Percentiles rank a stretch among this genome's conserved stretches.
These are phyloP conservation scores for Pythium sukuiense DNA, from an alignment of 352 stramenopile genomes.

Conservation along the genomic window DNA sequence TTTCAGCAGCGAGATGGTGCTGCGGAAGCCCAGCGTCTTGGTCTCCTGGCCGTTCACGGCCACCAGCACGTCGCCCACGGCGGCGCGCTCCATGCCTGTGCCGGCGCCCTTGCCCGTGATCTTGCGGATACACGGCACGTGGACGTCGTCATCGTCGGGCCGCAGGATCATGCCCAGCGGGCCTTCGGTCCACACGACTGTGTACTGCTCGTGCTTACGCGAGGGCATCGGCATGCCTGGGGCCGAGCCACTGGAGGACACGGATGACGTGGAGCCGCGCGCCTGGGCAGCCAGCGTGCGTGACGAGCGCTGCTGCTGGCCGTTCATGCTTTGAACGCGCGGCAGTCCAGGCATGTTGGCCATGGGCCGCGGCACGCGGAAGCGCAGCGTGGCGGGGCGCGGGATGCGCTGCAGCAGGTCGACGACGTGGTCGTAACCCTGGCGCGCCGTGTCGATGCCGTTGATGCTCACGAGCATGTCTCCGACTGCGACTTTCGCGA, in stretches of 20 bases:
- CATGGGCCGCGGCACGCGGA: constrained; percentile 70
- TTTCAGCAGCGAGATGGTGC: constrained; percentile 85
- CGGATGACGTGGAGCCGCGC: constrained; percentile 36
- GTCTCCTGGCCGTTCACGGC: constrained; percentile 86
- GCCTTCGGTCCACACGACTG: constrained; percentile 83
- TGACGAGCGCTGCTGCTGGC: constrained; percentile 13
- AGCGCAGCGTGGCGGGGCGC: constrained; percentile 76
- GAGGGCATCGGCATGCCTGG: constrained; percentile 30
- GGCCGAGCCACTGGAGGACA: constrained; percentile 39
- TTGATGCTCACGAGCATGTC: constrained; percentile 92
- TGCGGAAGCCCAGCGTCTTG: constrained; percentile 81
- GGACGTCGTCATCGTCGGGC: constrained; percentile 83
- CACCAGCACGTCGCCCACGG: constrained; percentile 78
- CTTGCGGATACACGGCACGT: constrained; percentile 87
- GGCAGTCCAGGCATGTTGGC: background rate
- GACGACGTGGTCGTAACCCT: constrained; percentile 84
- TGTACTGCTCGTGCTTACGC: constrained; percentile 78
- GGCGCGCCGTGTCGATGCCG: constrained; percentile 80
- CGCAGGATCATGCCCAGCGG: constrained; percentile 85
- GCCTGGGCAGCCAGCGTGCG: background rate
- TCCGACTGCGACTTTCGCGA: constrained; percentile 77
- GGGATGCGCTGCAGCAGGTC: constrained; percentile 83
- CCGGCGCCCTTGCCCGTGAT: constrained; percentile 84
- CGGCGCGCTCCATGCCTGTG: constrained; percentile 81
- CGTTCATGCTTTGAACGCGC: constrained; percentile 17